Evolutionary conservation across 2,329 filamentous ascomycete genomes (phyloP).

Genomic region (Didymella pomorum): DNA sequence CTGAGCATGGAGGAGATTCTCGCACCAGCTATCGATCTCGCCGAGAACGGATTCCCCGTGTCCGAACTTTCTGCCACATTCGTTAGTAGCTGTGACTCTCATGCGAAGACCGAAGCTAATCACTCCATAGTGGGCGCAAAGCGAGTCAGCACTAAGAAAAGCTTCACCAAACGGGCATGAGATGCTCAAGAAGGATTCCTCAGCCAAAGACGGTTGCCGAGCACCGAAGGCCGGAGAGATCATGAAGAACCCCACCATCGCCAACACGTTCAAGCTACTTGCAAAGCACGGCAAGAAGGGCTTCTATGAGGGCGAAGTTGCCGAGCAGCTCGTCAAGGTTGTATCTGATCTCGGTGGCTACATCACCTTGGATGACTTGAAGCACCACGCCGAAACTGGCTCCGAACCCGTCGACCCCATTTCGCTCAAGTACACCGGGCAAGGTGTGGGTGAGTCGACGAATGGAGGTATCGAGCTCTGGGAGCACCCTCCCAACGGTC

Average conservation of each 20-base stretch:
- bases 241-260: constrained; percentile 84
- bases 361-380: constrained; percentile 80
- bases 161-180: constrained; percentile 88
- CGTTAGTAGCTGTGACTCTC: constrained; percentile 60
- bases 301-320: constrained; percentile 88
- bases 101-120: constrained; percentile 10
- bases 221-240: constrained; percentile 84
- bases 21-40: constrained; percentile 81
- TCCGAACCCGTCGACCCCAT: constrained; percentile 87
- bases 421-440: constrained; percentile 77
- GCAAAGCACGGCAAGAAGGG: constrained; percentile 84
- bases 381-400: constrained; percentile 74
- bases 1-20: constrained; percentile 79
- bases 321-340: constrained; percentile 80
- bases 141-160: constrained; percentile 68
- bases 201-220: constrained; percentile 72
- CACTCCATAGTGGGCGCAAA: constrained; percentile 70
- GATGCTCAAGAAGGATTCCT: constrained; percentile 81
- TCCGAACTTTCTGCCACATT: constrained; percentile 76
- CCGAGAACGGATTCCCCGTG: constrained; percentile 88
- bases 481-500: constrained; percentile 97
- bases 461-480: constrained; percentile 77
- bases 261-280: constrained; percentile 79
- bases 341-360: constrained; percentile 78
- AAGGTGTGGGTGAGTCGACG: constrained; percentile 62